phyloP scores from a whole-genome alignment of 108 stramenopile species.

The Conticribra weissflogii region DNA sequence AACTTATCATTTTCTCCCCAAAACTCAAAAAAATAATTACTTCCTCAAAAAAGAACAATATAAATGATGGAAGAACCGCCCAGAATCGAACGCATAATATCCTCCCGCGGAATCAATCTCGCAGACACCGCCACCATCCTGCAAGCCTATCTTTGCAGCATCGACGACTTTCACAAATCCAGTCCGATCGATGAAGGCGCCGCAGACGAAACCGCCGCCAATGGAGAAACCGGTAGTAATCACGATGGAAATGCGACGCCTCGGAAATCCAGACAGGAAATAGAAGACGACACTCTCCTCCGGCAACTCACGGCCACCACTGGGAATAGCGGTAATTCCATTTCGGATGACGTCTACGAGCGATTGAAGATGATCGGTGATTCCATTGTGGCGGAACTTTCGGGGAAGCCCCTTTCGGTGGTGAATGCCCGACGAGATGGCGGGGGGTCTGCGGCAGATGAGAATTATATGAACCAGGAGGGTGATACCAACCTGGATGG shows the following conservation, averaged over 20 bases:
- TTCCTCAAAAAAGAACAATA: background rate
- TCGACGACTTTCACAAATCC: slow-evolving; percentile 18
- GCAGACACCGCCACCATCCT: slow-evolving; percentile 33
- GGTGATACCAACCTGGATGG: background rate
- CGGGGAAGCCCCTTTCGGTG: slow-evolving; percentile 1
- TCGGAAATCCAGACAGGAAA: slow-evolving; percentile 23
- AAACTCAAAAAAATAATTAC: background rate
- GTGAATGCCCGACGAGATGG: background rate
- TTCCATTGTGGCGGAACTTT: slow-evolving; percentile 30
- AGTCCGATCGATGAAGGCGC: background rate
- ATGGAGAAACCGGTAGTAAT: background rate
- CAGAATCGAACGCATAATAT: slow-evolving; percentile 33
- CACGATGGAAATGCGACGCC: background rate
- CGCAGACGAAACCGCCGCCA: background rate
- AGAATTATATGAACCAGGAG: background rate
- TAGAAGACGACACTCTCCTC: slow-evolving; percentile 32
- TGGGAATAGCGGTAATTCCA: background rate
- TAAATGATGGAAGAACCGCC: slow-evolving; percentile 47
- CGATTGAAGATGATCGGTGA: slow-evolving; percentile 36
- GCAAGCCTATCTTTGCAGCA: slow-evolving; percentile 19
- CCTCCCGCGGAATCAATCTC: slow-evolving; percentile 43
- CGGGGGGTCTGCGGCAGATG: background rate
- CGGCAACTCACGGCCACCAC: slow-evolving; percentile 17
- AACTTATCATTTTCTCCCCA: background rate
- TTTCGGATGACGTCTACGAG: slow-evolving; percentile 43